phyloP scores from a whole-genome alignment of 352 stramenopile species.

The Elongisporangium undulatum region DNA sequence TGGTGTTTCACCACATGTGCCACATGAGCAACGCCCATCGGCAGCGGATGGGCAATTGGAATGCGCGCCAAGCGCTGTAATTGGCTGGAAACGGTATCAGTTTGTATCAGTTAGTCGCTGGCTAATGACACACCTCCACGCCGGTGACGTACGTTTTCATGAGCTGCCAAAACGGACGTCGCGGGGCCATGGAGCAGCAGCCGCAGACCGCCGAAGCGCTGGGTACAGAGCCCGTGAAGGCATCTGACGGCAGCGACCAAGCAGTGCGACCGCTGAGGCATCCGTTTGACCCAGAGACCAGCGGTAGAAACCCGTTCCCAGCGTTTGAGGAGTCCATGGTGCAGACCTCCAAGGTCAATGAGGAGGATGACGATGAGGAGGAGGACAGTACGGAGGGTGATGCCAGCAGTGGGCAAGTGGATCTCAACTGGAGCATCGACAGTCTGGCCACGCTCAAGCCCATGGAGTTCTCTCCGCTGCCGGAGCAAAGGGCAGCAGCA shows the following conservation, averaged over 20 bases:
- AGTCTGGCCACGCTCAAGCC: slow-evolving; percentile 56
- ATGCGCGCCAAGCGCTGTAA: background rate
- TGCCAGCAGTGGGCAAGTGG: slow-evolving; percentile 6
- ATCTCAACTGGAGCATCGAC: slow-evolving; percentile 65
- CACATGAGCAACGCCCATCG: too few relatives aligned
- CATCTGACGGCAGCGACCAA: too few relatives aligned
- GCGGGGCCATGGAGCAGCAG: background rate
- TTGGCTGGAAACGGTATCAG: background rate
- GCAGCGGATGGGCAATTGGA: too few relatives aligned
- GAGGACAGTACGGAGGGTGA: background rate
- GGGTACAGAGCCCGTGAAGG: slow-evolving; percentile 1
- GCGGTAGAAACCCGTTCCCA: slow-evolving; percentile 43
- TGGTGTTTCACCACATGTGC: background rate
- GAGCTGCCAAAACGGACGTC: background rate
- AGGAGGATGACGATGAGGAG: slow-evolving; percentile 1
- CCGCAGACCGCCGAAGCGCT: slow-evolving; percentile 5
- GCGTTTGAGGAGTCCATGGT: slow-evolving; percentile 39
- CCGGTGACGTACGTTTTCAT: background rate
- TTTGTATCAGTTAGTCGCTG: background rate
- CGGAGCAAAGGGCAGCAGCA: slow-evolving; percentile 24
- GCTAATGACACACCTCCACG: background rate
- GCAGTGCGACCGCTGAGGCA: slow-evolving; percentile 7
- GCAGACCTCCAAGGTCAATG: background rate
- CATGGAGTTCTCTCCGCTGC: slow-evolving; percentile 41
- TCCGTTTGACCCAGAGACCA: slow-evolving; percentile 40